Evolutionary conservation across 495 filamentous ascomycete species (phyloP), one percentile per base, ranked within the genome.

Genomic region (Hypomontagnella monticulosa): DNA sequence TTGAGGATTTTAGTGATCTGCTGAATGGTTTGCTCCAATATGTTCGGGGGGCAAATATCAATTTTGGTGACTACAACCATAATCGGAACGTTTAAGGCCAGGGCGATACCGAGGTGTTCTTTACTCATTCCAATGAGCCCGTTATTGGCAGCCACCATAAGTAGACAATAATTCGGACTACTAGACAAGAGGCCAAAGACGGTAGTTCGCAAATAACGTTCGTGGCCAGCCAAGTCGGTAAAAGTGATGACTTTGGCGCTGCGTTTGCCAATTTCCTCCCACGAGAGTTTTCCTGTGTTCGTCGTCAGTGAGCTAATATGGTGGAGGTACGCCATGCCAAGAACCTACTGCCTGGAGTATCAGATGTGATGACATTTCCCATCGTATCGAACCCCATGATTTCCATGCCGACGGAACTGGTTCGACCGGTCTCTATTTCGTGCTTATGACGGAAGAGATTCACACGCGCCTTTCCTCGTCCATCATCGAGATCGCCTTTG

Each of bases 51-150:
- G 71, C 95, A 99, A 51, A 98, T 99, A 76, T 99, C 95, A 64
- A 98, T 98, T 78, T 99, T 99, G 74, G 95, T 99, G 58, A 99
- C 88, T 58, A 98, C 92, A 20, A 99, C 93, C 90, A 99, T 94
- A 66, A 99, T 93, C 3, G 95, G 95, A 19, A 99, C 96, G 72
- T 98, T 98, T 33, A 99, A 78, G 1, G 95, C 94, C 15, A 97
- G 80, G 1, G 95, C 95, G 72, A 99, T 97, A 14, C 95, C 95
- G 15, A 99, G 82, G 77, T 99, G 95, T 78, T 99, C 95, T 80
- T 95, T 96, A 76, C 91, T 93, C 95, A 99, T 99, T 5, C 95
- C 95, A 61, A 98, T 92, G 15, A 99, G 79, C 12, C 95, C 95
- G 72, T 98, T 99, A 72, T 99, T 99, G 30, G 95, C 95, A 4